Percentiles rank a stretch among this genome's conserved stretches.
These are phyloP conservation scores for Dichomitus squalens DNA, from an alignment of 1,284 basidiomycete genomes.

Conservation along the genomic window DNA sequence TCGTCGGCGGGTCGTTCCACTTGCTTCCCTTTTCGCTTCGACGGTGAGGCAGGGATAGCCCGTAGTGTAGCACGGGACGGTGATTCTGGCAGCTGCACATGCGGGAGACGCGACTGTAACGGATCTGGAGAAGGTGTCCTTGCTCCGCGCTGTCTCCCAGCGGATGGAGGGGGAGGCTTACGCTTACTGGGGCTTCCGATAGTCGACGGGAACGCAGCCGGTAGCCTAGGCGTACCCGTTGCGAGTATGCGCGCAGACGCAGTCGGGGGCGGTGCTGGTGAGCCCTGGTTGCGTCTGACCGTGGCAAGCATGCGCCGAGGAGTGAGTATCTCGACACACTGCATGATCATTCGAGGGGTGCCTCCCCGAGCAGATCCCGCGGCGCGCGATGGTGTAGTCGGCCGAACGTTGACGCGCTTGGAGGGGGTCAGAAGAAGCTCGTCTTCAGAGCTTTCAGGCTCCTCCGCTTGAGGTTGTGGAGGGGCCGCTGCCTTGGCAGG, in stretches of 20 bases:
- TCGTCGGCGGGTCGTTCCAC: constrained; percentile 20
- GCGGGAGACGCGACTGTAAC: neutral
- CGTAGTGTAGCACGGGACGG: constrained; percentile 21
- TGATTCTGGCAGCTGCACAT: neutral
- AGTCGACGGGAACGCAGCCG: constrained; percentile 14
- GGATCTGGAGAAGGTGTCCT: constrained; percentile 3
- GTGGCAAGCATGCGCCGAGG: constrained; percentile 22
- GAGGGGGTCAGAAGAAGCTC: constrained; percentile 37
- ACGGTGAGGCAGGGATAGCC: constrained; percentile 21
- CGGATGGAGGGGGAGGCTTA: neutral
- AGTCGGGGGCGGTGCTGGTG: constrained; percentile 12
- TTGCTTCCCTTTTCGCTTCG: constrained; percentile 29
- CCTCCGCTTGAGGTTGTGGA: constrained; percentile 1
- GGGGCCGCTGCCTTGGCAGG: neutral
- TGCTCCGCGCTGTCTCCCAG: neutral
- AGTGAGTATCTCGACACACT: constrained; percentile 44
- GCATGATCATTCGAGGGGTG: constrained; percentile 38
- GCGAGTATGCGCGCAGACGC: constrained; percentile 3
- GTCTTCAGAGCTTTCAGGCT: constrained; percentile 30
- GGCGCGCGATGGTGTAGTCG: constrained; percentile 31
- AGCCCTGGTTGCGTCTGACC: constrained; percentile 12
- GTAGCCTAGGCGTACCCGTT: constrained; percentile 11
- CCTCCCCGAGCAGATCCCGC: constrained; percentile 9
- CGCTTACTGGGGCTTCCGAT: constrained; percentile 8
- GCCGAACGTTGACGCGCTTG: constrained; percentile 21